phyloP scores from a whole-genome alignment of 257 asterid species.

The Solanum tacnaense region DNA sequence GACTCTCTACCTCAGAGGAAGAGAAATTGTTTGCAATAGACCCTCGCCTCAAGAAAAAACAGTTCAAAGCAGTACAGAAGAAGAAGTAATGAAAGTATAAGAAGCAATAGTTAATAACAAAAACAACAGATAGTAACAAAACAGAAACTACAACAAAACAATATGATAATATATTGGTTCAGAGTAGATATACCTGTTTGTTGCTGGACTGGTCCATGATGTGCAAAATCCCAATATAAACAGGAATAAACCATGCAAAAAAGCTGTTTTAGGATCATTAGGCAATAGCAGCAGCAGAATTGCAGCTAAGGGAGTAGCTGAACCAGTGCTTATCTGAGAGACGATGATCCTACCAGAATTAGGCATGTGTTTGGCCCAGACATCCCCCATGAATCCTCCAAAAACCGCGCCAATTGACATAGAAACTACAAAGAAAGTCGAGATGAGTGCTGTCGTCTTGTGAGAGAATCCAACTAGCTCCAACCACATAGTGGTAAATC shows the following conservation, averaged over 20 bases:
- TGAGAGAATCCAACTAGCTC: constrained; percentile 30
- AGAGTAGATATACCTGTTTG: not conserved
- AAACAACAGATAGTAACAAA: too few species aligned
- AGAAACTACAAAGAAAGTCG: constrained; percentile 48
- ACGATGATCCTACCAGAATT: constrained; percentile 66
- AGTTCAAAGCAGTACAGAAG: too few species aligned
- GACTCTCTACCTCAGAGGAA: not conserved
- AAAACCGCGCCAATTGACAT: constrained; percentile 55
- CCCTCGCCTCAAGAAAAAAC: not conserved
- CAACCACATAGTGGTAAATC: not conserved
- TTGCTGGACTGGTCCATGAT: too few species aligned
- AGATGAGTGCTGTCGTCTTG: constrained; percentile 42
- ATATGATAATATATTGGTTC: too few species aligned
- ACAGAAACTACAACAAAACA: too few species aligned
- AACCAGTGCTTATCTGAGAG: constrained; percentile 77
- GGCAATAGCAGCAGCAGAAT: constrained; percentile 40
- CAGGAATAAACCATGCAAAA: too few species aligned
- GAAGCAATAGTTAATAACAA: too few species aligned
- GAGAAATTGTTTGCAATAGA: not conserved
- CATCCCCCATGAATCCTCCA: constrained; percentile 79
- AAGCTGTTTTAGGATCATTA: too few species aligned
- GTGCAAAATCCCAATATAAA: too few species aligned
- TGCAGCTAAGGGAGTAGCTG: constrained; percentile 74
- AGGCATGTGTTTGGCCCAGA: constrained; percentile 46
- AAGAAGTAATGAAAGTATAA: too few species aligned